These are phyloP conservation scores for Terfezia boudieri DNA, from an alignment of 495 filamentous ascomycete species.

Conservation along the genomic window DNA sequence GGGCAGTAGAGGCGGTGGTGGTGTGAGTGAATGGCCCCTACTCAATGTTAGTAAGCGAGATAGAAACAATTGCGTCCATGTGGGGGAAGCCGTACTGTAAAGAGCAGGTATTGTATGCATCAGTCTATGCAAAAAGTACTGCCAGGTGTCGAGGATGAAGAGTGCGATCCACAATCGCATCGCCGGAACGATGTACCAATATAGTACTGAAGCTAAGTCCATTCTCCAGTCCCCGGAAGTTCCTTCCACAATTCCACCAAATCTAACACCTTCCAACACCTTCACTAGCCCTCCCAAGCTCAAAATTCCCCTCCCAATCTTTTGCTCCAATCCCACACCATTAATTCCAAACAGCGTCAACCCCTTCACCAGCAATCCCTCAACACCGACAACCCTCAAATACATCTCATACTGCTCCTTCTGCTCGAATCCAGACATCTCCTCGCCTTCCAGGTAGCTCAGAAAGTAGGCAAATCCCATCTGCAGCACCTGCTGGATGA, in stretches of 20 bases:
- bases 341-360: slow-evolving; percentile 35
- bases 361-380: slow-evolving; percentile 9
- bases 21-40: slow-evolving; percentile 72
- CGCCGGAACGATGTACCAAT: slow-evolving; percentile 53
- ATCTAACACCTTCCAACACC: slow-evolving; percentile 6
- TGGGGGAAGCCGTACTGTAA: slow-evolving; percentile 44
- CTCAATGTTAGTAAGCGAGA: slow-evolving; percentile 5
- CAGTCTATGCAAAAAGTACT: slow-evolving; percentile 82
- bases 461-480: slow-evolving; percentile 39
- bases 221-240: slow-evolving; percentile 55
- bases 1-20: slow-evolving; percentile 94
- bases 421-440: slow-evolving; percentile 48
- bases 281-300: slow-evolving; percentile 8
- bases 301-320: slow-evolving; percentile 8
- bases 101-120: slow-evolving; percentile 95
- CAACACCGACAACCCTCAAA: background rate
- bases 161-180: slow-evolving; percentile 53
- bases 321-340: slow-evolving; percentile 20
- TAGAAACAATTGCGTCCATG: slow-evolving; percentile 4
- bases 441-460: slow-evolving; percentile 38
- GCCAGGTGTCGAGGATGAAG: slow-evolving; percentile 71
- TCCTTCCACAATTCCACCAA: slow-evolving; percentile 32
- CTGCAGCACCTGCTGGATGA: slow-evolving; percentile 78
- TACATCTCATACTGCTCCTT: slow-evolving; percentile 37
- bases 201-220: slow-evolving; percentile 44